Evolutionary conservation across 139 green algal species (phyloP), one percentile per base, ranked within the genome.

Genomic region (Raphidocelis subcapitata): DNA sequence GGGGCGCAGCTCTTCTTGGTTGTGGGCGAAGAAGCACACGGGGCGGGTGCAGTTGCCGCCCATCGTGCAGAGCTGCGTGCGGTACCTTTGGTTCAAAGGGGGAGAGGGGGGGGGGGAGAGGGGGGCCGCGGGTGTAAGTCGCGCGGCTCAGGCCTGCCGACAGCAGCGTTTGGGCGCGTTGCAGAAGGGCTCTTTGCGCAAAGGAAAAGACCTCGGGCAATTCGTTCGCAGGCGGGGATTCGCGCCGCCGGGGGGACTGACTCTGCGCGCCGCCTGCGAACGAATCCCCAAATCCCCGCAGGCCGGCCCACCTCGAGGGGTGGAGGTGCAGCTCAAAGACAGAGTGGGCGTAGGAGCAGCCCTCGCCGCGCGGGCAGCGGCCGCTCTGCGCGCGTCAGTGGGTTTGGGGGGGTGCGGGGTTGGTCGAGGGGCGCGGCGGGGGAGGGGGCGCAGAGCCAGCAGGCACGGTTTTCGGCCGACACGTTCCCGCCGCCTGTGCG

Each of bases 21-120:
- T 81, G 83, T 98, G 94, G 1, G 94, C 94, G 68, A 98, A 98
- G 85, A 98, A 98, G 89, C 94, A 98, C 8, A 97, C 91, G n/a
- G 82, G 81, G 26, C 93, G 85, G 26, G 56, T 65, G 79, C 93
- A 98, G 63, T 73, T 69, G 31, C 69, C 67, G n/a, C 89, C 91
- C 56, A 96, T 86, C 74, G 92, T 96, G 87, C 93, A 98, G 67
- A 96, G 81, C 73, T 88, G 83, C 10, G 86, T 91, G 71, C 87
- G 79, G 77, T 91, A 93, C 61, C 86, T 85, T 62, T 46, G 36
- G 12, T 46, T 26, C 4, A 41, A 33, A 55, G 8, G 51, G 33
- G 35, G 24, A 2, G n/a, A 74, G 32, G 10, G 29, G 14, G 32
- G 15, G 0, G 35, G 33, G 20, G 29, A 28, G 26, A 26, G 56